Evolutionary conservation across 805 yeast species (phyloP).

Genomic region (Ogataea ramenticola): DNA sequence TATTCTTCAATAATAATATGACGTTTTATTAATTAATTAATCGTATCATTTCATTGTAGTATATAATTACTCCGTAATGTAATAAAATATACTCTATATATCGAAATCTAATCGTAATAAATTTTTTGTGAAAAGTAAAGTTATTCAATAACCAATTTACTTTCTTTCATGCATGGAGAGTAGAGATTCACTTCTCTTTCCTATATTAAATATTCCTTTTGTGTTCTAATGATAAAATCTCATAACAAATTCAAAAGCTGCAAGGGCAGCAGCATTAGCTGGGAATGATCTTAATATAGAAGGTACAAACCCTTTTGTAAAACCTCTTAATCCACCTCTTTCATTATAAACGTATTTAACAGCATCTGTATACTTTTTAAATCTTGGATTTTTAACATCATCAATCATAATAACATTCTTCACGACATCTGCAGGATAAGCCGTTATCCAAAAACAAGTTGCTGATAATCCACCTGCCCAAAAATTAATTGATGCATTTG

Average conservation of each 20-base stretch:
- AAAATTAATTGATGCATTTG: slow-evolving; percentile 68
- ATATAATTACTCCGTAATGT: too few species aligned
- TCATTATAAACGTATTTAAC: slow-evolving; percentile 56
- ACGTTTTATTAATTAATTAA: too few species aligned
- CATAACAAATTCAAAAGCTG: slow-evolving; percentile 83
- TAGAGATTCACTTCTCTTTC: too few species aligned
- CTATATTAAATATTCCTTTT: neutral
- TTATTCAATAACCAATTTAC: neutral
- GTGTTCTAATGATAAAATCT: slow-evolving; percentile 26
- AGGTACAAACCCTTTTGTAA: slow-evolving; percentile 76
- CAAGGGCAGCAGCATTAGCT: slow-evolving; percentile 89
- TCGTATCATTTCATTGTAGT: too few species aligned
- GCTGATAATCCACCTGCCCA: slow-evolving; percentile 92
- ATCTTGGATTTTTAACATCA: slow-evolving; percentile 62
- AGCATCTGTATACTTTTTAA: slow-evolving; percentile 66
- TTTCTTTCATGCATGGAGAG: too few species aligned
- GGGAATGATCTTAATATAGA: slow-evolving; percentile 81
- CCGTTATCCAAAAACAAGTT: slow-evolving; percentile 80
- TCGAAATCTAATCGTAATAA: too few species aligned
- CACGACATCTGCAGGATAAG: slow-evolving; percentile 84
- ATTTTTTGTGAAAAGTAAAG: neutral
- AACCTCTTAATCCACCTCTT: slow-evolving; percentile 59
- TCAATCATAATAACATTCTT: slow-evolving; percentile 83
- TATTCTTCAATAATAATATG: too few species aligned
- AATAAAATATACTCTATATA: too few species aligned